Conservation (phyloP, 495 filamentous ascomycete species). For the Penicillium mononematosum region DNA sequence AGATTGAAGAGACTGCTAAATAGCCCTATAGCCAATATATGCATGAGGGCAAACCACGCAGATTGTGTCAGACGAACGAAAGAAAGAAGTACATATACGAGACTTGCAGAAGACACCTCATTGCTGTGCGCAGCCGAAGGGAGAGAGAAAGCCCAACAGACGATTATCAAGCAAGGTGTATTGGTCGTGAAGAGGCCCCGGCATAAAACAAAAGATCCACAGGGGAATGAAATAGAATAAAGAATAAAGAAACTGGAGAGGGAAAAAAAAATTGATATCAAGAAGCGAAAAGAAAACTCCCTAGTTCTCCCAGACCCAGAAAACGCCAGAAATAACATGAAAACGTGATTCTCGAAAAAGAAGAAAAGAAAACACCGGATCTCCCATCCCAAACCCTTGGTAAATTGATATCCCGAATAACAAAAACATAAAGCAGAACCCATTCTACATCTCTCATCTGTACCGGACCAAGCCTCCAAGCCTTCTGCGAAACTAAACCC, state of each 20-base stretch:
- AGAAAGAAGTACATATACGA: slow-evolving; percentile 3
- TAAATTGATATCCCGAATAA: slow-evolving; percentile 12
- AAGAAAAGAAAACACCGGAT: slow-evolving; percentile 9
- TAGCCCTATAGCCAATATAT: slow-evolving; percentile 1
- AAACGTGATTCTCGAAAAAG: neutral
- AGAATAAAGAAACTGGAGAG: slow-evolving; percentile 6
- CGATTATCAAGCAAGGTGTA: slow-evolving; percentile 6
- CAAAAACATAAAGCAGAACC: slow-evolving; percentile 1
- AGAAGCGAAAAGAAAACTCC: slow-evolving; percentile 3
- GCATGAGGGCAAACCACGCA: neutral
- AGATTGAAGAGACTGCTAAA: slow-evolving; percentile 2
- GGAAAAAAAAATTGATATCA: slow-evolving; percentile 12
- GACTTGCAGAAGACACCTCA: neutral
- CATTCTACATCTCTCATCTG: slow-evolving; percentile 1
- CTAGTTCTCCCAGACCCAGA: slow-evolving; percentile 8
- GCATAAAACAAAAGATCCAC: neutral
- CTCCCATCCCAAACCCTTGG: slow-evolving; percentile 1
- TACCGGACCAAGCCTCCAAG: neutral
- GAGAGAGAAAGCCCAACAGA: slow-evolving; percentile 10
- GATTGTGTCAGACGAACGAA: slow-evolving; percentile 3
- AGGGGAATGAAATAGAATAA: slow-evolving; percentile 11
- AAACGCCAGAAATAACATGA: slow-evolving; percentile 8
- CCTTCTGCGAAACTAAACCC: neutral
- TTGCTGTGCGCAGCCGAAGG: slow-evolving; percentile 1
- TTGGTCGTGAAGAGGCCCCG: slow-evolving; percentile 6